These are phyloP conservation scores for Sporisorium scitamineum DNA, from an alignment of 1,284 basidiomycete species.

Conservation along the genomic window DNA sequence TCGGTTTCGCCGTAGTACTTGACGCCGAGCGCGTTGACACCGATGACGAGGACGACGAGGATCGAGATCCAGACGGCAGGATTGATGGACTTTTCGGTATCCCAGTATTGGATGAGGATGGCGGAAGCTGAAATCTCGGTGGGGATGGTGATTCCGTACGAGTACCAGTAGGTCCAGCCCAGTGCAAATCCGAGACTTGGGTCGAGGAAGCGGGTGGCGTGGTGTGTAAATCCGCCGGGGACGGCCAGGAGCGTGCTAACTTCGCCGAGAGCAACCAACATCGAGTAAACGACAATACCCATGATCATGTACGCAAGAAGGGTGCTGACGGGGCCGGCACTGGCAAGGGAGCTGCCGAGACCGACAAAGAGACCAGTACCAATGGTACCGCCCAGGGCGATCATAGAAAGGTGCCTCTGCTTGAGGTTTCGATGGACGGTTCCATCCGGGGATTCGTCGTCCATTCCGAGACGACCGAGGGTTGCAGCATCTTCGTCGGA, in stretches of 20 bases:
- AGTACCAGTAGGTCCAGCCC: slow-evolving; percentile 76
- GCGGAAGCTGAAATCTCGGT: slow-evolving; percentile 77
- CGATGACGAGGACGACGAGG: slow-evolving; percentile 70
- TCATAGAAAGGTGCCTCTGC: slow-evolving; percentile 61
- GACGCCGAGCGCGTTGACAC: slow-evolving; percentile 72
- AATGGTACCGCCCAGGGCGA: slow-evolving; percentile 63
- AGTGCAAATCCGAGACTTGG: slow-evolving; percentile 76
- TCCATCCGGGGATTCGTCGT: slow-evolving; percentile 37
- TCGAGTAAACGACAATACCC: slow-evolving; percentile 58
- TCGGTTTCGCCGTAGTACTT: slow-evolving; percentile 77
- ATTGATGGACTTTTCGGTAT: slow-evolving; percentile 71
- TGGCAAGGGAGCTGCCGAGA: slow-evolving; percentile 74
- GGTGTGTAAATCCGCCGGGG: slow-evolving; percentile 80
- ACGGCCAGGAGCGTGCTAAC: slow-evolving; percentile 74
- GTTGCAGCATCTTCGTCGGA: slow-evolving; percentile 11
- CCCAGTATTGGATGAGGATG: slow-evolving; percentile 56
- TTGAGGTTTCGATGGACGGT: slow-evolving; percentile 47
- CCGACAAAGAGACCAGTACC: slow-evolving; percentile 76
- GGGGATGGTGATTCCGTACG: slow-evolving; percentile 74
- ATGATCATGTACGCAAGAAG: slow-evolving; percentile 70
- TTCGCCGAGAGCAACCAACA: slow-evolving; percentile 71
- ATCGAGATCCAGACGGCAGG: slow-evolving; percentile 72
- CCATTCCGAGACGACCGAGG: slow-evolving; percentile 37
- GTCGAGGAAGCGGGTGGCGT: slow-evolving; percentile 83
- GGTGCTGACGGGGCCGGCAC: slow-evolving; percentile 71